Conservation (phyloP, 1,284 basidiomycete species). For the Nidula niveotomentosa region DNA sequence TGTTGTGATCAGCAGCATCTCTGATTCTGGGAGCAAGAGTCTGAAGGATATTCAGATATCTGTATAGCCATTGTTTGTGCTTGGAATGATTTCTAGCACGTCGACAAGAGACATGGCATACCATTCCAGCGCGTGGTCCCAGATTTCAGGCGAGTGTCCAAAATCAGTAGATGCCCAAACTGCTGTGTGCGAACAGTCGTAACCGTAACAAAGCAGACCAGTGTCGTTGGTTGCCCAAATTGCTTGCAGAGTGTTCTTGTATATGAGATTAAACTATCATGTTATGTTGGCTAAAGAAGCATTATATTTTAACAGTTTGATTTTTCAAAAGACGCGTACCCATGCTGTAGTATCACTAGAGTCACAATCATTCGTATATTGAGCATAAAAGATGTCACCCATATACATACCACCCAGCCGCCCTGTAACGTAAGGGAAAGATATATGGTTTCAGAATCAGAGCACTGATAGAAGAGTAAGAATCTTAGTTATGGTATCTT, state of each 20-base stretch:
- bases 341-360: conserved; percentile 38
- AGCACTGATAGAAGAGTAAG: background rate
- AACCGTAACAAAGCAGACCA: conserved; percentile 48
- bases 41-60: conserved; percentile 29
- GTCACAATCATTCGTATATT: conserved; percentile 37
- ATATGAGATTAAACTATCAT: conserved; percentile 42
- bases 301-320: background rate
- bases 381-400: conserved; percentile 44
- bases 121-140: conserved; percentile 49
- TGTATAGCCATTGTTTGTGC: conserved; percentile 24
- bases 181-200: conserved; percentile 40
- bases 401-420: conserved; percentile 49
- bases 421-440: conserved; percentile 18
- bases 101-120: conserved; percentile 51
- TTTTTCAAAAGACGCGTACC: conserved; percentile 21
- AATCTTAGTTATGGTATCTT: conserved; percentile 40
- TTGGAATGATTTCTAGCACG: conserved; percentile 37
- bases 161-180: conserved; percentile 44
- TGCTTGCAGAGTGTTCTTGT: conserved; percentile 38
- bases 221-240: conserved; percentile 32
- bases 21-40: conserved; percentile 32
- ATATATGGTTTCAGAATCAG: background rate
- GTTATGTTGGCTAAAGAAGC: conserved; percentile 34
- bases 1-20: conserved; percentile 34
- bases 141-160: conserved; percentile 47